phyloP scores from a whole-genome alignment of 148 eudicot genomes.

The Amaranthus hypochondriacus region DNA sequence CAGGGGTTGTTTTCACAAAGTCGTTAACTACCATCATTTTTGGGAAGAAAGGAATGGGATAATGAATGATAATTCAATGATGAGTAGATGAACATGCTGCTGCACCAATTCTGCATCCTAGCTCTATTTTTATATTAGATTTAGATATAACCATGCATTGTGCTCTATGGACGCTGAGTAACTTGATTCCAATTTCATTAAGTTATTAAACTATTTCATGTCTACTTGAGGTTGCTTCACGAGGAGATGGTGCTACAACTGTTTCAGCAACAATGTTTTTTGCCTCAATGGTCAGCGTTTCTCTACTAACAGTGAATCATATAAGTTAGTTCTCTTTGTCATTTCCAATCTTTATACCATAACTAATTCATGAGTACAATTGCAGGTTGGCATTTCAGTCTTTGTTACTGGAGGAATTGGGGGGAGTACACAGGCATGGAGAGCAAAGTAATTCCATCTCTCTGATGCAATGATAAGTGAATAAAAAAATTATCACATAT shows the following conservation, averaged over 20 bases:
- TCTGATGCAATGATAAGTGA: constrained; percentile 1
- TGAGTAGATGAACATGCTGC: background rate
- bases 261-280: constrained; percentile 94
- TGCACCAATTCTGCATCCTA: background rate
- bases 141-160: background rate
- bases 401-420: constrained; percentile 98
- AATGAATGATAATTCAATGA: background rate
- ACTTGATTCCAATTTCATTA: constrained; percentile 1
- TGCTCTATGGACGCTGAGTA: background rate
- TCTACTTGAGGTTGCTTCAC: constrained; percentile 61
- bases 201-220: constrained; percentile 4
- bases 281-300: constrained; percentile 68
- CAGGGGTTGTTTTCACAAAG: background rate
- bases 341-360: background rate
- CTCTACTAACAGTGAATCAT: background rate
- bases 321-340: background rate
- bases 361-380: constrained; percentile 15
- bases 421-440: constrained; percentile 90
- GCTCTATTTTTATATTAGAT: background rate
- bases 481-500: background rate
- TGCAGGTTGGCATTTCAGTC: constrained; percentile 85
- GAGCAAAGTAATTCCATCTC: constrained; percentile 54
- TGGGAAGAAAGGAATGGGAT: background rate
- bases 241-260: constrained; percentile 89
- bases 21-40: background rate